Evolutionary conservation across 1,284 basidiomycete genomes (phyloP).

Genomic region (Amylostereum chailletii): DNA sequence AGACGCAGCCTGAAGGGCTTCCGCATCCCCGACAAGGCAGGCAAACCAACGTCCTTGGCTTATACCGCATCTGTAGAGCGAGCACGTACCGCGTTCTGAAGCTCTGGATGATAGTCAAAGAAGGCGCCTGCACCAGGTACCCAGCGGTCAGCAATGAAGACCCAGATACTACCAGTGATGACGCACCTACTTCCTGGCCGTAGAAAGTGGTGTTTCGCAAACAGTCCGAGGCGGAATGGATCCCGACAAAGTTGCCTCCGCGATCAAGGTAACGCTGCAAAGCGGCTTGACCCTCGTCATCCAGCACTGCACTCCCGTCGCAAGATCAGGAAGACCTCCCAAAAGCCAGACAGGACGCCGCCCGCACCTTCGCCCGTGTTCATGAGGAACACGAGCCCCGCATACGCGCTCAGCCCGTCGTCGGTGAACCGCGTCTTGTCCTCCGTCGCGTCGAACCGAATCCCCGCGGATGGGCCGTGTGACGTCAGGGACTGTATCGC

Average conservation of each 20-base stretch:
- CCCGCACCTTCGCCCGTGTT: conserved; percentile 58
- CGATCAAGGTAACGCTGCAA: conserved; percentile 58
- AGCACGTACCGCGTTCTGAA: conserved; percentile 49
- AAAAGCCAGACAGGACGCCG: background rate
- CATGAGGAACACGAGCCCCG: conserved; percentile 63
- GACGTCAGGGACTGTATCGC: conserved; percentile 48
- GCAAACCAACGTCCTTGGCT: background rate
- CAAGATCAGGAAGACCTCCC: background rate
- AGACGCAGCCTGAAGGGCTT: too few species aligned
- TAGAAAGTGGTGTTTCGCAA: conserved; percentile 63
- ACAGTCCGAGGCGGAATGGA: conserved; percentile 66
- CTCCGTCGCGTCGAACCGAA: conserved; percentile 60
- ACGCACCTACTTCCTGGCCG: conserved; percentile 35
- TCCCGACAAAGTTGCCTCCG: conserved; percentile 63
- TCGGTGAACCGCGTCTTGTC: conserved; percentile 52
- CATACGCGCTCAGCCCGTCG: conserved; percentile 45
- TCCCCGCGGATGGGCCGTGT: conserved; percentile 33
- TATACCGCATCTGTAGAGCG: background rate
- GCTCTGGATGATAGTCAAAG: conserved; percentile 69
- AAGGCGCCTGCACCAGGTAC: conserved; percentile 36
- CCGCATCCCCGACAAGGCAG: too few species aligned
- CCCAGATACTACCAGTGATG: background rate
- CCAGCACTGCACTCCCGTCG: conserved; percentile 39
- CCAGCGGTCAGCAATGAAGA: background rate
- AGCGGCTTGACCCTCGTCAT: conserved; percentile 48